Percentiles rank a stretch among this genome's conserved stretches.
These are phyloP conservation scores for Clavaria fumosa DNA, from an alignment of 768 basidiomycete species.

Conservation along the genomic window DNA sequence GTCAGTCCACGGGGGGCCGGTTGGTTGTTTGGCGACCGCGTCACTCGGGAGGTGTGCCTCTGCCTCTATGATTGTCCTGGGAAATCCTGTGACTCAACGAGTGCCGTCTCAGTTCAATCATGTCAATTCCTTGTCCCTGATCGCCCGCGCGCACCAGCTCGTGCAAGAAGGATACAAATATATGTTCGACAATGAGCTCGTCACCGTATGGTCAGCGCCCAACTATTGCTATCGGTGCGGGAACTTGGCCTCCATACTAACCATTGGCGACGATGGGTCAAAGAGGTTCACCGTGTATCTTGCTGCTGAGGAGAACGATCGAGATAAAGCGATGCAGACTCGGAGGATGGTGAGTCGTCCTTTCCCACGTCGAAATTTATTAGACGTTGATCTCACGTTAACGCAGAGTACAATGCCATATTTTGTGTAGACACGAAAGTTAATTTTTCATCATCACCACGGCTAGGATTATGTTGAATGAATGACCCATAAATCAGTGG, in stretches of 20 bases:
- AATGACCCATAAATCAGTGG: too few relatives aligned
- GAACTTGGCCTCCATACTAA: slow-evolving; percentile 85
- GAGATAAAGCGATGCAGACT: slow-evolving; percentile 65
- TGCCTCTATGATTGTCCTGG: slow-evolving; percentile 1
- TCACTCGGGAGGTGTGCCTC: slow-evolving; percentile 60
- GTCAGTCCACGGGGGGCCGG: slow-evolving; percentile 94
- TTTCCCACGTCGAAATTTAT: not conserved
- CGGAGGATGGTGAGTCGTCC: slow-evolving; percentile 47
- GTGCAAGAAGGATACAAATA: slow-evolving; percentile 94
- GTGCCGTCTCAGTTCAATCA: slow-evolving; percentile 61
- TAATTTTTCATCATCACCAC: too few relatives aligned
- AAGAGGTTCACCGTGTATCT: slow-evolving; percentile 70
- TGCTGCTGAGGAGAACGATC: slow-evolving; percentile 79
- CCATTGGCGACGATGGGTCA: slow-evolving; percentile 51
- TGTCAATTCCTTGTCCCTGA: slow-evolving; percentile 72
- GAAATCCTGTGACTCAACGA: not conserved
- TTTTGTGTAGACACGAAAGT: too few relatives aligned
- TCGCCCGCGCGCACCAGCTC: slow-evolving; percentile 92
- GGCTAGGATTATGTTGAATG: too few relatives aligned
- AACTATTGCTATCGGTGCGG: slow-evolving; percentile 75
- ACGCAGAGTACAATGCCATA: slow-evolving; percentile 42
- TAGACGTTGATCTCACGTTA: not conserved
- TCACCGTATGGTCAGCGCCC: slow-evolving; percentile 87
- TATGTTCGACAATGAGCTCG: slow-evolving; percentile 88
- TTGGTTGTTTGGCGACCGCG: slow-evolving; percentile 81